phyloP scores from a whole-genome alignment of 2,329 filamentous ascomycete genomes.

The Boeremia exigua region DNA sequence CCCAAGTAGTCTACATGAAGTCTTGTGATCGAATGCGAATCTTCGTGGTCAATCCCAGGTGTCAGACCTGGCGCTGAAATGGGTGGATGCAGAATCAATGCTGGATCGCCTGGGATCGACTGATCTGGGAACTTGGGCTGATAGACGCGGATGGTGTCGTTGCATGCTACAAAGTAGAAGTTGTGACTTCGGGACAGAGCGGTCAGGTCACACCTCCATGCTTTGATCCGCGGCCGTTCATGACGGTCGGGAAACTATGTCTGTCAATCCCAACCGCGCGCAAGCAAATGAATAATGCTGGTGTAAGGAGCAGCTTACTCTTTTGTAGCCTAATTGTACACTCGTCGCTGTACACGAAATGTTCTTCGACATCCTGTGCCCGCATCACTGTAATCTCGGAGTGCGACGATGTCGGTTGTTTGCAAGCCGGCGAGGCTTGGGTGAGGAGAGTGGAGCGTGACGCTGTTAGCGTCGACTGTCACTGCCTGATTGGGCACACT shows the following conservation, averaged over 20 bases:
- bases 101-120: slow-evolving; percentile 41
- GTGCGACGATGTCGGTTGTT: background rate
- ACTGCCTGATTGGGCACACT: slow-evolving; percentile 1
- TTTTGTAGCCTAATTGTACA: slow-evolving; percentile 28
- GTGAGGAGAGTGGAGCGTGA: slow-evolving; percentile 15
- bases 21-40: slow-evolving; percentile 54
- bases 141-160: slow-evolving; percentile 50
- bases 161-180: slow-evolving; percentile 57
- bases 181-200: slow-evolving; percentile 55
- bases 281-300: background rate
- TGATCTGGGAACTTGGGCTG: slow-evolving; percentile 54
- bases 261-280: background rate
- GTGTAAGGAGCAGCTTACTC: slow-evolving; percentile 26
- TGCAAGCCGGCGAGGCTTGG: background rate
- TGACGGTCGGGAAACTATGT: slow-evolving; percentile 19
- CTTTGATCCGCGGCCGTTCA: slow-evolving; percentile 30
- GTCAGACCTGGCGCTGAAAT: slow-evolving; percentile 37
- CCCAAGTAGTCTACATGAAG: slow-evolving; percentile 53
- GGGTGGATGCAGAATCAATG: slow-evolving; percentile 49
- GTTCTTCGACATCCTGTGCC: slow-evolving; percentile 19
- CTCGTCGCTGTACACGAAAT: slow-evolving; percentile 34
- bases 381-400: slow-evolving; percentile 1
- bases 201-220: slow-evolving; percentile 54
- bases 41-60: slow-evolving; percentile 39
- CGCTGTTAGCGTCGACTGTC: slow-evolving; percentile 11